A percentile compares a stretch with the other conserved stretches of the same genome.
These are phyloP conservation scores for Pseudopediastrum boryanum DNA, from an alignment of 139 green algal genomes.

Conservation along the genomic window DNA sequence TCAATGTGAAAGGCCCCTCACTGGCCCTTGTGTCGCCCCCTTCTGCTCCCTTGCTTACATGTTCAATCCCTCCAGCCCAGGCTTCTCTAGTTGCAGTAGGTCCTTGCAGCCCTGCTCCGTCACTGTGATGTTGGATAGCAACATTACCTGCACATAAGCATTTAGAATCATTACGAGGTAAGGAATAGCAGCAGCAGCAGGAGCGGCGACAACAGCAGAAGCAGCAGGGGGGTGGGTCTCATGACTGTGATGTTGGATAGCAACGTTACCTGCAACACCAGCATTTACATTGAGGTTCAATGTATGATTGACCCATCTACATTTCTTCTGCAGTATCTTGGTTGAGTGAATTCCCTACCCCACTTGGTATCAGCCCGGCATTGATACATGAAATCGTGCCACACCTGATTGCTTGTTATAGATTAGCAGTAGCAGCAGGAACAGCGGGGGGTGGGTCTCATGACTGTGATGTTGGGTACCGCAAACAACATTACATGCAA, in stretches of 20 bases:
- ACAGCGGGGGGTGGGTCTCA: too few species aligned
- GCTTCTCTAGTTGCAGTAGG: constrained; percentile 69
- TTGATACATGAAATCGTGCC: too few species aligned
- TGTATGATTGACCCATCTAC: too few species aligned
- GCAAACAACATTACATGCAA: too few species aligned
- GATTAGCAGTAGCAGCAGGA: not conserved
- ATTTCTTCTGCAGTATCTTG: too few species aligned
- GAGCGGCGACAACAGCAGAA: too few species aligned
- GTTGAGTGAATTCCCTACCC: too few species aligned
- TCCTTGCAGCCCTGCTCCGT: constrained; percentile 56
- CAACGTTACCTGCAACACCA: constrained; percentile 57
- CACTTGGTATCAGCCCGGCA: too few species aligned
- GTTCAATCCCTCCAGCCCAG: constrained; percentile 60
- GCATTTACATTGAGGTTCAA: too few species aligned
- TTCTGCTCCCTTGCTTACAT: constrained; percentile 55
- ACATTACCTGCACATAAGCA: constrained; percentile 47
- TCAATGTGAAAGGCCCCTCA: too few species aligned
- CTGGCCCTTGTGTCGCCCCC: too few species aligned
- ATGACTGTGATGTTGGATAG: constrained; percentile 80
- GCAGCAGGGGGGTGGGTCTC: too few species aligned
- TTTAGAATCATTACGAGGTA: not conserved
- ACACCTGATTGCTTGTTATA: not conserved
- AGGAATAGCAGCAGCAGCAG: not conserved
- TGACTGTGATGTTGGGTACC: constrained; percentile 82
- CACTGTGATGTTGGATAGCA: constrained; percentile 83